These are phyloP conservation scores for Nasturtium officinale DNA, from an alignment of 345 rosid species.

Conservation along the genomic window DNA sequence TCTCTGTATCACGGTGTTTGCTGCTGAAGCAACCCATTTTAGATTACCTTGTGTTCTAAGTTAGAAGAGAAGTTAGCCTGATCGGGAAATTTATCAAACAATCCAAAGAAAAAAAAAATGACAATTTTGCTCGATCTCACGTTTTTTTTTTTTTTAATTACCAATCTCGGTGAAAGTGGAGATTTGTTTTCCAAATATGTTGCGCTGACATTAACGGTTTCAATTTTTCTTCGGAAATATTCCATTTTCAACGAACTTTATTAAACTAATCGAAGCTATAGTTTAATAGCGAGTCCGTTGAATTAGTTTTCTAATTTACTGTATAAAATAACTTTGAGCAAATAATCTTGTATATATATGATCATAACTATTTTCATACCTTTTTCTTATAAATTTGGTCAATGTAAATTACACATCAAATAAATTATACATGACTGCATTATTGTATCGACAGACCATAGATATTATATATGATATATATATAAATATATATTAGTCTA, in stretches of 20 bases:
- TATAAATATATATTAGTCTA: not conserved
- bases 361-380: not conserved
- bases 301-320: not conserved
- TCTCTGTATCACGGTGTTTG: slow-evolving; percentile 44
- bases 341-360: not conserved
- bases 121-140: slow-evolving; percentile 4
- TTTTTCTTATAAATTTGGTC: not conserved
- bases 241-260: not conserved
- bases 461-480: not conserved
- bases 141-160: not conserved
- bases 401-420: not conserved
- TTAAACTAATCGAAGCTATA: not conserved
- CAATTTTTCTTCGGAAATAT: not conserved
- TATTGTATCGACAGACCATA: not conserved
- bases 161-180: not conserved
- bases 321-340: not conserved
- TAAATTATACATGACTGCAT: not conserved
- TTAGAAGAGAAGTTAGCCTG: slow-evolving; percentile 6
- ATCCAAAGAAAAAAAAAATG: not conserved
- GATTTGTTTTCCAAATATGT: slow-evolving; percentile 18
- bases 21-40: slow-evolving; percentile 67
- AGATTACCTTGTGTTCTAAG: slow-evolving; percentile 32
- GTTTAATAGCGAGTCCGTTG: not conserved
- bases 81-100: slow-evolving; percentile 8
- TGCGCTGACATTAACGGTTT: slow-evolving; percentile 34